Base-by-base conservation (phyloP, 805 yeast genomes). In the Saturnispora diversa region DNA sequence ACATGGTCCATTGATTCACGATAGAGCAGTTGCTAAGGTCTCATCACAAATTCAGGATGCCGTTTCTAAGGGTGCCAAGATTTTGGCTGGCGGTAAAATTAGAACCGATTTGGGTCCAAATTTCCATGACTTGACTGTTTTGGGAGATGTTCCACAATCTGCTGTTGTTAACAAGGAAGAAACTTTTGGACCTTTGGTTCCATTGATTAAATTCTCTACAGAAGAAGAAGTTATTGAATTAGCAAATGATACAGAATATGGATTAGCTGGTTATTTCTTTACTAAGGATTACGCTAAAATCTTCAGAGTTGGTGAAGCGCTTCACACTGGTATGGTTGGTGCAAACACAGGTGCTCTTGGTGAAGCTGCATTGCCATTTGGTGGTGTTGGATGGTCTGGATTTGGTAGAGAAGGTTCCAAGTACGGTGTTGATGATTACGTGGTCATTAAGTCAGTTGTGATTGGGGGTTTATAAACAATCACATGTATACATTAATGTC, bases 1-100 rank as follows among this genome's bases (percentile, higher is more conserved):
- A 69, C 94, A 86, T 70, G 97, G 97, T 58, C 92, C 97, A 31
- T 96, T 87, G 68, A 85, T 88, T 46, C 81, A 90, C 44, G 68
- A 76, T 59, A 69, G 68, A 48, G 97, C 90, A 69, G 71, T 80
- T 59, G 77, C 80, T 53, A 83, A 80, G 67, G 78, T 90, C 45
- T 66, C 88, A 63, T 66, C 68, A 42, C 88, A 81, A 64, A 79
- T 88, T 55, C 77, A 84, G 51, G 60, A 68, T 37, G 97, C 95
- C 60, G 69, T 75, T 62, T 63, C 71, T 19, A 94, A 86, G 65
- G 97, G 97, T 61, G 95, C 95, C 39, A 73, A 72, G 44, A 56
- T 81, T 50, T 63, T 80, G 41, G 61, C 80, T 43, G 92, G 90
- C 63, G 90, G 90, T 70, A 45, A 46, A 12, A 37, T 51, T 24